phyloP scores from a whole-genome alignment of 2,329 filamentous ascomycete species.

The Sclerotinia subarctica region DNA sequence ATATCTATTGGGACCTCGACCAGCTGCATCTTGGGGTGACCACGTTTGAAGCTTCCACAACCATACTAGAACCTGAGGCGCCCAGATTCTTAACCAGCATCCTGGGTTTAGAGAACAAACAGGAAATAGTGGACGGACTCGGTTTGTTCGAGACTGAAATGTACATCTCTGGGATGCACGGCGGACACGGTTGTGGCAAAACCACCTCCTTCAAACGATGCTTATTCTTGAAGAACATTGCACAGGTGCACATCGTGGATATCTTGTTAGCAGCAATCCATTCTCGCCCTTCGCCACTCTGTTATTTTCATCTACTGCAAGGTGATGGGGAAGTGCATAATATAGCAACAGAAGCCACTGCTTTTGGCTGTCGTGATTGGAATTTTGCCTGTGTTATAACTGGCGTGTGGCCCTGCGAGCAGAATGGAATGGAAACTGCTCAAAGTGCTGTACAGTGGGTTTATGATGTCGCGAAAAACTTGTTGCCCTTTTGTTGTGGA shows the following conservation, averaged over 20 bases:
- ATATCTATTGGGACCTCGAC: constrained; percentile 50
- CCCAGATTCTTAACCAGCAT: constrained; percentile 25
- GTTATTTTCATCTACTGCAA: constrained; percentile 61
- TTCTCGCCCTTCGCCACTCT: constrained; percentile 41
- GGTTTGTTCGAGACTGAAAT: constrained; percentile 57
- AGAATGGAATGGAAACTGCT: constrained; percentile 46
- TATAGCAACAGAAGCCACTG: constrained; percentile 45
- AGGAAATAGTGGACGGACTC: constrained; percentile 45
- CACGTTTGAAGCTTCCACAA: constrained; percentile 44
- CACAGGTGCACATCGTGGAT: constrained; percentile 37
- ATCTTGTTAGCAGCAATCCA: constrained; percentile 47
- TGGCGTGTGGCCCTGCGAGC: constrained; percentile 55
- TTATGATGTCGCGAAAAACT: constrained; percentile 46
- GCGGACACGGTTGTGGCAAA: constrained; percentile 54
- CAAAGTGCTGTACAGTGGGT: constrained; percentile 51
- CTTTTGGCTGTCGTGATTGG: constrained; percentile 63
- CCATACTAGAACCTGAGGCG: constrained; percentile 21
- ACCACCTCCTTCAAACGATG: constrained; percentile 64
- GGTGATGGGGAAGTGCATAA: constrained; percentile 53
- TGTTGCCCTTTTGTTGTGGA: constrained; percentile 52
- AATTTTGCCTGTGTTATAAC: constrained; percentile 62
- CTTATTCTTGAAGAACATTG: constrained; percentile 54
- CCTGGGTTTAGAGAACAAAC: constrained; percentile 39
- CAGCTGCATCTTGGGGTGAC: constrained; percentile 51
- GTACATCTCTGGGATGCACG: constrained; percentile 59